Base-by-base conservation (phyloP, 345 rosid genomes). In the Ricinus communis region DNA sequence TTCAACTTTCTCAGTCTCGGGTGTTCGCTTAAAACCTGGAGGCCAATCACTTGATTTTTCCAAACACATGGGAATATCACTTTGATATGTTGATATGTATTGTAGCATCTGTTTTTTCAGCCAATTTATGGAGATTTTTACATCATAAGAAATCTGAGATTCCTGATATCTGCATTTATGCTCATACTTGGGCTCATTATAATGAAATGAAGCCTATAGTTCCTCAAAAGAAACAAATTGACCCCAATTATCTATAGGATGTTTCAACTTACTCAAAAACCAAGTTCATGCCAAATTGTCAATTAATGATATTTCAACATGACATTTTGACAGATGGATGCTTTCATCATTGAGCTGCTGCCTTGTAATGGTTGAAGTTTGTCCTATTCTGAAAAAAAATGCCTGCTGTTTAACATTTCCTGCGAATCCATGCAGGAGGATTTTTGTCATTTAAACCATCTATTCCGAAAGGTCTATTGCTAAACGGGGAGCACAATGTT, bases 391-490 rank as follows among this genome's bases (percentile, higher is more conserved):
- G 38, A 18, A 13, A 49, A 13, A 49, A 31, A 40, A 38, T 43
- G 15, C 38, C 25, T 50, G 68, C 53, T 66, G 43, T 50, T 65
- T 71, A 78, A 78, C 50, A 46, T 55, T 40, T 72, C 55, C 56
- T 61, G 53, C 67, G 56, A 75, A 79, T 62, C 64, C 21, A 52
- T 70, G 83, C 94, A 95, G 99, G 97, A 64, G 99, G 99, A 38
- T 92, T 90, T 82, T 70, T 95, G 77, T 87, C 96, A 10, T 95
- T 95, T 75, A 92, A 83, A 82, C 93, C 96, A 45, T 87, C 93
- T 68, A 87, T 95, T 71, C 93, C 96, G 11, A 95, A 89, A 84
- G 84, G 74, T 68, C 64, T 92, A 86, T 81, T 95, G 79, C 87
- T 95, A 58, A 92, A 92, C 31, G 98, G 99, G 81, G 77, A 89